phyloP scores from a whole-genome alignment of 306 rosid genomes.

The Glycine latifolia region DNA sequence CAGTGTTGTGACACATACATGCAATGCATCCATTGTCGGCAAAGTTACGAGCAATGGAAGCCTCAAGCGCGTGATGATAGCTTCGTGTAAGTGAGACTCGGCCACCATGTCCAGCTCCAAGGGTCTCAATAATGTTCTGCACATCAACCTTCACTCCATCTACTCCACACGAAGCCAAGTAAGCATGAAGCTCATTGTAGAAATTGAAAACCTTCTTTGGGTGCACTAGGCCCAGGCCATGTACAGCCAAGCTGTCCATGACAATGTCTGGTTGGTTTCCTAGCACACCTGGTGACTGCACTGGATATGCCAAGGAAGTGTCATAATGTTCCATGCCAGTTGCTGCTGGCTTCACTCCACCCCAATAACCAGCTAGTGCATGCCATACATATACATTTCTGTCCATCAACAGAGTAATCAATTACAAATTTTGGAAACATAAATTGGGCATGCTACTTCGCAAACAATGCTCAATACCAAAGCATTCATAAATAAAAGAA shows the following conservation, averaged over 20 bases:
- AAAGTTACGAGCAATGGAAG: conserved; percentile 84
- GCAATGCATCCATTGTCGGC: conserved; percentile 94
- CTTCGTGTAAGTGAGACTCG: conserved; percentile 90
- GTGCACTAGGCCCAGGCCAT: conserved; percentile 92
- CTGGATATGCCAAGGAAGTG: conserved; percentile 84
- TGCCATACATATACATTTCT: conserved; percentile 95
- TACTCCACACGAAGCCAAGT: conserved; percentile 92
- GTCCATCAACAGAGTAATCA: conserved; percentile 41
- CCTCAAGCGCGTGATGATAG: conserved; percentile 88
- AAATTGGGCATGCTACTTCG: not conserved
- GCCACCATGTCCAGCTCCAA: conserved; percentile 95
- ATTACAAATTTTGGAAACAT: not conserved
- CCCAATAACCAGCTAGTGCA: conserved; percentile 98
- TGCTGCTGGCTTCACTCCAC: conserved; percentile 95
- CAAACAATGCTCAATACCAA: not conserved
- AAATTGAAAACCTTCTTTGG: conserved; percentile 89
- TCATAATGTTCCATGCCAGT: conserved; percentile 93
- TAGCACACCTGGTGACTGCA: conserved; percentile 79
- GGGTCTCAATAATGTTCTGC: conserved; percentile 94
- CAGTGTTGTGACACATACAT: conserved; percentile 98
- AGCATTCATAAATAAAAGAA: not conserved
- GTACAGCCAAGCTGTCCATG: conserved; percentile 89
- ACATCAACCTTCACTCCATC: conserved; percentile 99
- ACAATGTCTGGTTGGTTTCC: conserved; percentile 97
- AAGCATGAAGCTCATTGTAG: conserved; percentile 94